Base-by-base conservation (phyloP, 257 asterid genomes). In the Anisodus tanguticus region DNA sequence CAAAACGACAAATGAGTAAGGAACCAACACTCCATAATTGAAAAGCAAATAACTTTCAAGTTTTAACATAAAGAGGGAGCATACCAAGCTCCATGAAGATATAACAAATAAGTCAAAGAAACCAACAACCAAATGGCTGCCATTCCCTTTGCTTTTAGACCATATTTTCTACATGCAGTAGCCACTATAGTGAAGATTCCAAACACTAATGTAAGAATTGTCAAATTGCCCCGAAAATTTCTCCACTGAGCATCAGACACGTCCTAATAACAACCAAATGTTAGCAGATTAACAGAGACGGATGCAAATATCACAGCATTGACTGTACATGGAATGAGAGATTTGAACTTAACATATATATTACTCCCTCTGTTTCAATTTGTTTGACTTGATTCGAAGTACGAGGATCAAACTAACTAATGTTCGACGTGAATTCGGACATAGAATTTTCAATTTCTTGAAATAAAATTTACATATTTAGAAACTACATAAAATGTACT, bases 161-260 rank as follows among this genome's bases (percentile, higher is more conserved):
- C 83, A 84, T 87, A 79, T 78, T 79, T 82, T 87, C 91, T 90
- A 76, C 90, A 90, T 62, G 86, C 64, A 83, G 81, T 84, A 58
- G 98, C 99, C 22, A 92, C 54, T 88, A 93, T 83, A 12, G 98
- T 84, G 88, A 96, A 96, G 76, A 92, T 82, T 70, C 91, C 95
- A 63, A 94, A 94, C 86, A 93, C 98, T 68, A 84, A 63, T 3
- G 92, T 86, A 15, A 96, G 97, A 79, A 94, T 90, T 1, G 90
- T 90, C 88, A 96, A 88, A 88, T 96, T 96, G 70, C 93, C 97
- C 84, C 97, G 91, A 90, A 94, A 91, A 86, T 92, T 94, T 87
- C 99, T 94, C 99, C 99, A 96, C 79, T 96, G 98, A 47, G 95
- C 92, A 88, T 96, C 99, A 72, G 99, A 93, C 41, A 81, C 89